Conservation (phyloP, 2,329 filamentous ascomycete genomes). For the Septoria petroselini region DNA sequence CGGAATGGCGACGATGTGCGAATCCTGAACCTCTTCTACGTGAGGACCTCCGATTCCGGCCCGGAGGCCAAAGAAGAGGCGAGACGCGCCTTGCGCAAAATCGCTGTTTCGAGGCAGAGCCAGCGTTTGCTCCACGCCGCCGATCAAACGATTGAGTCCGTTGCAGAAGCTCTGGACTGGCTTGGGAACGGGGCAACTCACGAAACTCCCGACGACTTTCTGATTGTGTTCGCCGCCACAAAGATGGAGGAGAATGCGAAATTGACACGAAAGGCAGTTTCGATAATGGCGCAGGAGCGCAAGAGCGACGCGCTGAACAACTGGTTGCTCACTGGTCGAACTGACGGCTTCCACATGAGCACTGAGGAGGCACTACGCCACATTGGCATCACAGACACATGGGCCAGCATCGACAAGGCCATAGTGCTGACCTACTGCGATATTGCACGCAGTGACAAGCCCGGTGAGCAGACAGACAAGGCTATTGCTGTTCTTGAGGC, state of each 20-base stretch:
- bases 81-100: conserved; percentile 56
- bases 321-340: conserved; percentile 54
- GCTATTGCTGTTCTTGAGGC: conserved; percentile 35
- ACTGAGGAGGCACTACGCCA: conserved; percentile 52
- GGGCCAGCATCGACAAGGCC: conserved; percentile 28
- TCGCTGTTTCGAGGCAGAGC: conserved; percentile 59
- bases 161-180: conserved; percentile 62
- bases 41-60: conserved; percentile 55
- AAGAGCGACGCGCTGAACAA: conserved; percentile 54
- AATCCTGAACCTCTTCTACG: conserved; percentile 61
- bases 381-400: conserved; percentile 36
- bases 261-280: conserved; percentile 54
- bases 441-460: conserved; percentile 27
- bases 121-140: conserved; percentile 57
- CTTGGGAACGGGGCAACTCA: conserved; percentile 51
- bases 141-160: conserved; percentile 57
- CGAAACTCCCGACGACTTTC: conserved; percentile 54
- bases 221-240: conserved; percentile 55
- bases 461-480: conserved; percentile 36
- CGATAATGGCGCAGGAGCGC: conserved; percentile 57
- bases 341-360: conserved; percentile 53
- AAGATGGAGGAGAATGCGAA: conserved; percentile 55
- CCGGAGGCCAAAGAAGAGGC: conserved; percentile 55
- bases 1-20: conserved; percentile 54
- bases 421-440: conserved; percentile 28